Evolutionary conservation across 1,284 basidiomycete species (phyloP), one percentile per base, ranked within the genome.

Genomic region (Leucoagaricus sp.): DNA sequence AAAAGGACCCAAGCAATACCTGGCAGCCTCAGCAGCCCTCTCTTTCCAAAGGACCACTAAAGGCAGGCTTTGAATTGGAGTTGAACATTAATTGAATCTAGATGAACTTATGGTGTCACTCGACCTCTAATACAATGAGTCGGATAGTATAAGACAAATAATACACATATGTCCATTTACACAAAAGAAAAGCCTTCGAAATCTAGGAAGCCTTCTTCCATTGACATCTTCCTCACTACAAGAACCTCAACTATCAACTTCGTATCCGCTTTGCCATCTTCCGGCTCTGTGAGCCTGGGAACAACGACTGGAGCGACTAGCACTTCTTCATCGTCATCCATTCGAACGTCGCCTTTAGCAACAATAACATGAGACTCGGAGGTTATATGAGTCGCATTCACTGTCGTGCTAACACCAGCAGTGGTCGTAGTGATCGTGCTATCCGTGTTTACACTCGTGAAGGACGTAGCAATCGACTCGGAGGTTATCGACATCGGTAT

Each of bases 191-290:
- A 87, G 4, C 83, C 84, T 8, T 80, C 83, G 65, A 91, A 89
- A 67, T 91, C 87, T 57, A 91, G 67, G 67, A 85, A 91, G 8
- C 77, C 85, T 65, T 91, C 89, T 55, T 87, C 85, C 2, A 87
- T 64, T 9, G 84, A 84, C 71, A 89, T 75, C 68, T 91, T 89
- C 49, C 87, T 77, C 13, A 91, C 84, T 2, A 92, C 86, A 28
- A 92, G 76, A 1, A 82, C 89, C 67, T 92, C 89, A n/a, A 91
- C 87, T 47, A 92, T 91, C 7, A 88, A 71, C 8, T 86, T 75
- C 12, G 80, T 75, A 51, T 77, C 75, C 9, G 66, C 63, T 25
- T 62, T 58, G 23, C 58, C 63, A 10, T 59, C 60, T 5, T 60
- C 62, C n/a, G 59, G 60, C 28, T 61, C 60, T 10, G 63, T 62